Percentiles rank a stretch among this genome's conserved stretches.
These are phyloP conservation scores for Acer yangbiense DNA, from an alignment of 345 rosid genomes.

Conservation along the genomic window DNA sequence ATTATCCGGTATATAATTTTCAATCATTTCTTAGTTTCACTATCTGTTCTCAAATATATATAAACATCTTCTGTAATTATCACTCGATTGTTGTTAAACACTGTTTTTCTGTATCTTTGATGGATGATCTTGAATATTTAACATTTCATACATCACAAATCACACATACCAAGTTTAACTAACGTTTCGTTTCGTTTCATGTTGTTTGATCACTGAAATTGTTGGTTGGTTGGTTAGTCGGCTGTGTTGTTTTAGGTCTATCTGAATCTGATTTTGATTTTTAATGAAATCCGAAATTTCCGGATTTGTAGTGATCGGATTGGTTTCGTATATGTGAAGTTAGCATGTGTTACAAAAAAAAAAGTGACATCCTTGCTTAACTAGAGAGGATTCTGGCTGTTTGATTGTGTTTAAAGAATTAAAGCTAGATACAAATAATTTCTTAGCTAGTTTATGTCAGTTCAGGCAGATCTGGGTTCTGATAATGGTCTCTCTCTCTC, in stretches of 20 bases:
- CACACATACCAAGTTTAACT: neutral
- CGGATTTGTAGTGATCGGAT: neutral
- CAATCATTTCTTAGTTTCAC: neutral
- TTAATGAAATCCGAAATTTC: neutral
- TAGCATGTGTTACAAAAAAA: neutral
- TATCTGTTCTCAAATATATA: neutral
- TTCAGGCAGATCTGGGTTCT: slow-evolving; percentile 13
- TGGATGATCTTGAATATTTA: neutral
- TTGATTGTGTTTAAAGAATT: neutral
- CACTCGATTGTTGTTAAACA: neutral
- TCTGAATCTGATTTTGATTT: neutral
- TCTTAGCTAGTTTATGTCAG: neutral
- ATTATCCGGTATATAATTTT: neutral
- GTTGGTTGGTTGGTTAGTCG: neutral
- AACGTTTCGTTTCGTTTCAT: neutral
- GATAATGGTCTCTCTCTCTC: neutral
- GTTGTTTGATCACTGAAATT: neutral
- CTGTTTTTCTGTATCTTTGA: neutral
- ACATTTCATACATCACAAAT: neutral
- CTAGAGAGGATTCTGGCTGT: neutral
- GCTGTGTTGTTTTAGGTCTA: neutral
- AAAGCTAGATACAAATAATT: neutral
- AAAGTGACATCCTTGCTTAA: neutral
- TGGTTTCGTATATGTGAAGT: neutral
- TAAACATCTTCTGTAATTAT: too few relatives aligned